Conservation (phyloP, 2,329 filamentous ascomycete genomes). For the Botrytis medusae region DNA sequence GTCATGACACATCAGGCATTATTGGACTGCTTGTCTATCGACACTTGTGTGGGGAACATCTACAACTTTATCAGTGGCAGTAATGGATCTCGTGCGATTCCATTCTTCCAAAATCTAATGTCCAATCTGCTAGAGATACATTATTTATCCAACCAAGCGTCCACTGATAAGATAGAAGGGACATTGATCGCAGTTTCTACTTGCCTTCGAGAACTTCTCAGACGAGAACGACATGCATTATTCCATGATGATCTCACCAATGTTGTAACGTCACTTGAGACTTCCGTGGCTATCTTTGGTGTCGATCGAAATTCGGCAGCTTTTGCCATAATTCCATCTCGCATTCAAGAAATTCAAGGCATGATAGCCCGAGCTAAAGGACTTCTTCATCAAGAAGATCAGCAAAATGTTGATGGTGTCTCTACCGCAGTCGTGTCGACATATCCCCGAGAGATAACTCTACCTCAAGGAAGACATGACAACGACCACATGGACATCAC, state of each 20-base stretch:
- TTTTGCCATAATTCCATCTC: neutral
- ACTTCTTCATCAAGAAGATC: neutral
- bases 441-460: conserved; percentile 11
- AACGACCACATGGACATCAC: conserved; percentile 36
- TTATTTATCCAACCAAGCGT: neutral
- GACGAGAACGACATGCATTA: conserved; percentile 6
- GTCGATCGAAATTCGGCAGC: neutral
- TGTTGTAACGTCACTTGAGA: neutral
- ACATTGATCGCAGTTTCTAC: conserved; percentile 3
- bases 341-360: neutral
- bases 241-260: conserved; percentile 13
- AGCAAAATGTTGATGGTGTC: neutral
- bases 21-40: conserved; percentile 15
- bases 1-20: conserved; percentile 18
- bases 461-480: conserved; percentile 2
- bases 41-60: conserved; percentile 10
- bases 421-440: conserved; percentile 13
- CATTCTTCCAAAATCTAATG: conserved; percentile 2
- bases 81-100: conserved; percentile 16
- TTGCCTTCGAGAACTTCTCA: conserved; percentile 14
- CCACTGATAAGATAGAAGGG: neutral
- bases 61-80: conserved; percentile 21
- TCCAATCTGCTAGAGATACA: neutral
- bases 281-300: neutral
- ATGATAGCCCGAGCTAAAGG: conserved; percentile 12